Conservation (phyloP, 345 rosid species). For the Cardiospermum halicacabum region DNA sequence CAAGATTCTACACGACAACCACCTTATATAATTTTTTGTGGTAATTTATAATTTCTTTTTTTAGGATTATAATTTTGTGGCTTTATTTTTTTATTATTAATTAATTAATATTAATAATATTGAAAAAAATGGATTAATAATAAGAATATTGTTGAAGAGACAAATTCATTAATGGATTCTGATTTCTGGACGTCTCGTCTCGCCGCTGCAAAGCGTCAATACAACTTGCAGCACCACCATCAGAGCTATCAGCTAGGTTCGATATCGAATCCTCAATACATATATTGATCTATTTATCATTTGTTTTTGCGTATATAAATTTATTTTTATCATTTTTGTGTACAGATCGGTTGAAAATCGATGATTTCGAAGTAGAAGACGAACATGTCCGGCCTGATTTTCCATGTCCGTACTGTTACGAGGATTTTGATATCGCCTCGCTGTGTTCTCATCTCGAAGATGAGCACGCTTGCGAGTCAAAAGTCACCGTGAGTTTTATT, state of each 20-base stretch:
- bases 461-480: conserved; percentile 54
- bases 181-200: conserved; percentile 62
- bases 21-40: too few species aligned
- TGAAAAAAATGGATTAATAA: not conserved
- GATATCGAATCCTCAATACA: not conserved
- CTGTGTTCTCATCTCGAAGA: conserved; percentile 62
- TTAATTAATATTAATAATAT: not conserved
- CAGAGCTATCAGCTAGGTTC: conserved; percentile 43
- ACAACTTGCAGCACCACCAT: conserved; percentile 39
- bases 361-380: conserved; percentile 57
- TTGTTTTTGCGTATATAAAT: not conserved
- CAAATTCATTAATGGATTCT: conserved; percentile 35
- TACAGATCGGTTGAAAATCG: conserved; percentile 49
- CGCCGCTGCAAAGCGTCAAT: conserved; percentile 57
- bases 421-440: conserved; percentile 53
- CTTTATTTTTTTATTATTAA: not conserved
- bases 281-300: not conserved
- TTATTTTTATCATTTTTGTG: not conserved
- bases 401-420: conserved; percentile 57
- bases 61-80: not conserved
- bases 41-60: not conserved
- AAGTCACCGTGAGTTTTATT: conserved; percentile 34
- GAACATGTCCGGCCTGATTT: conserved; percentile 44
- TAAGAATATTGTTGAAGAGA: not conserved
- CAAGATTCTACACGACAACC: too few species aligned